Conservation (phyloP, 257 asterid species). For the Coffea canephora region DNA sequence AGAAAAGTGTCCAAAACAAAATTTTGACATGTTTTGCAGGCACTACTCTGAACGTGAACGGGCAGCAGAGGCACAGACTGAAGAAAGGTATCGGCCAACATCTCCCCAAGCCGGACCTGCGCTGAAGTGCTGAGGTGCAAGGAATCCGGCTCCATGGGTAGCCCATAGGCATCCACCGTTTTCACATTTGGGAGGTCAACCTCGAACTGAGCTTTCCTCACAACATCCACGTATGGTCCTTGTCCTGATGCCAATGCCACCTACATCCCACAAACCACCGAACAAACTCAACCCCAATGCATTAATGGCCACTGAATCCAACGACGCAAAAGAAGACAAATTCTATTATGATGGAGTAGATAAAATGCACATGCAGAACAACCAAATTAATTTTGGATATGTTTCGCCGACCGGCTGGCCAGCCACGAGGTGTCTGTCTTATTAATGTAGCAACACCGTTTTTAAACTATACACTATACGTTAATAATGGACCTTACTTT, state of each 20-base stretch:
- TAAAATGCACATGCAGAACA: neutral
- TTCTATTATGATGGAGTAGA: neutral
- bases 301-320: neutral
- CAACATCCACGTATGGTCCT: slow-evolving; percentile 22
- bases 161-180: slow-evolving; percentile 36
- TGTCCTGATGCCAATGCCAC: slow-evolving; percentile 39
- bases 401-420: neutral
- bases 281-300: neutral
- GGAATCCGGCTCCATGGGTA: slow-evolving; percentile 28
- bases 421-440: neutral
- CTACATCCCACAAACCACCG: slow-evolving; percentile 11
- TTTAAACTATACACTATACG: neutral
- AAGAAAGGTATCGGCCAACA: slow-evolving; percentile 34
- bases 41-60: slow-evolving; percentile 32
- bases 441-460: neutral
- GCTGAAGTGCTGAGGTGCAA: slow-evolving; percentile 37
- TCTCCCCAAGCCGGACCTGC: slow-evolving; percentile 34
- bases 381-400: neutral
- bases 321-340: neutral
- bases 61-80: slow-evolving; percentile 37
- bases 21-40: slow-evolving; percentile 21
- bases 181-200: slow-evolving; percentile 22
- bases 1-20: slow-evolving; percentile 24
- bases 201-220: slow-evolving; percentile 29
- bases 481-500: too few relatives aligned